A percentile compares a stretch with the other conserved stretches of the same genome.
These are phyloP conservation scores for Flaveria floridana DNA, from an alignment of 140 eudicot genomes.

Conservation along the genomic window DNA sequence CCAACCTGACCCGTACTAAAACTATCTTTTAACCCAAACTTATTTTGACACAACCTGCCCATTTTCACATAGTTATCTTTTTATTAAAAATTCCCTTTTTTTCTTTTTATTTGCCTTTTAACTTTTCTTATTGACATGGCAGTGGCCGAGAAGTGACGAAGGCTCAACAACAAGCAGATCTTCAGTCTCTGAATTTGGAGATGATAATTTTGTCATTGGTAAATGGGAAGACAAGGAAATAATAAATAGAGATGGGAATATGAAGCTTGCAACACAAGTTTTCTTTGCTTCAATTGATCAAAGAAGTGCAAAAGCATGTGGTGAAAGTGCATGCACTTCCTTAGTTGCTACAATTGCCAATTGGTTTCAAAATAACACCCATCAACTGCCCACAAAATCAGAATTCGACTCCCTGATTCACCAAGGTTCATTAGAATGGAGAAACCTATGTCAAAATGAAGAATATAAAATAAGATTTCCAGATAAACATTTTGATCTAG, in stretches of 20 bases:
- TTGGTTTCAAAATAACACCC: conserved; percentile 58
- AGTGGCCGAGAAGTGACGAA: conserved; percentile 47
- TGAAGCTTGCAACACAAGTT: conserved; percentile 56
- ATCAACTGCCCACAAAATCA: conserved; percentile 69
- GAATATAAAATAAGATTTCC: conserved; percentile 51
- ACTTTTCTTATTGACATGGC: conserved; percentile 20
- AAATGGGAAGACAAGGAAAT: conserved; percentile 68
- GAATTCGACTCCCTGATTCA: conserved; percentile 68
- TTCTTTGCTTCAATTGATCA: conserved; percentile 89
- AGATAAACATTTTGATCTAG: conserved; percentile 84
- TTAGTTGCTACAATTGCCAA: conserved; percentile 71
- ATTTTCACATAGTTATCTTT: background rate
- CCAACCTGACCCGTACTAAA: background rate
- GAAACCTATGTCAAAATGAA: conserved; percentile 63
- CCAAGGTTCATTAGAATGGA: conserved; percentile 83
- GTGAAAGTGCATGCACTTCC: conserved; percentile 88
- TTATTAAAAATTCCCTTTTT: background rate
- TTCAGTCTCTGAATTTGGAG: conserved; percentile 67
- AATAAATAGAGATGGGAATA: conserved; percentile 59
- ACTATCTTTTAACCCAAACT: background rate
- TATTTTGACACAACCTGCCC: background rate
- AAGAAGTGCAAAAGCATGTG: conserved; percentile 68
- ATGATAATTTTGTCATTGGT: conserved; percentile 67
- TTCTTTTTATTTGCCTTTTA: background rate
- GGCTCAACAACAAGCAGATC: conserved; percentile 42